A percentile compares a stretch with the other conserved stretches of the same genome.
These are phyloP conservation scores for Tetrahymena thermophila DNA, from an alignment of 73 alveolate species.

Conservation along the genomic window DNA sequence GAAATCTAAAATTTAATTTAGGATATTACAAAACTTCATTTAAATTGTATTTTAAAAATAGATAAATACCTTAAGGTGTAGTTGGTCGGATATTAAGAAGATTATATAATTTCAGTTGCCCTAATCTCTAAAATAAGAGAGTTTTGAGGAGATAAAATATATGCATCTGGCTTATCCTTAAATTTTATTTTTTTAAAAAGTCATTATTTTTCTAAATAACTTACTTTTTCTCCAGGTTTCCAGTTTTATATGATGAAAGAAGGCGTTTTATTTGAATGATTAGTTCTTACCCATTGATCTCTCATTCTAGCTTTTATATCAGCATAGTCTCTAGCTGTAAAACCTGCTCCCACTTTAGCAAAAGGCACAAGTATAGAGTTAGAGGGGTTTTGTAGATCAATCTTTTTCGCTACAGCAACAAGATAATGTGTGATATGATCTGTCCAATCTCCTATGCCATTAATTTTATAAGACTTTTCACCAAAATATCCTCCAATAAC, in stretches of 20 bases:
- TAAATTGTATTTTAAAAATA: too few relatives aligned
- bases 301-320: slow-evolving; percentile 69
- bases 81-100: slow-evolving; percentile 81
- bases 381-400: slow-evolving; percentile 67
- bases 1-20: slow-evolving; percentile 61
- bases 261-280: slow-evolving; percentile 76
- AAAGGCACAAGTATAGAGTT: slow-evolving; percentile 78
- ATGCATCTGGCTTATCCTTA: slow-evolving; percentile 92
- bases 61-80: slow-evolving; percentile 52
- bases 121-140: slow-evolving; percentile 88
- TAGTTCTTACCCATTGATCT: slow-evolving; percentile 54
- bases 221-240: slow-evolving; percentile 66
- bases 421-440: slow-evolving; percentile 86
- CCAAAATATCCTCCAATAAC: slow-evolving; percentile 97
- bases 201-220: not conserved
- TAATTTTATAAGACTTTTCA: slow-evolving; percentile 67
- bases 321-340: slow-evolving; percentile 66
- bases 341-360: slow-evolving; percentile 95
- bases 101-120: slow-evolving; percentile 92
- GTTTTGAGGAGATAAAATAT: slow-evolving; percentile 71
- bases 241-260: slow-evolving; percentile 70
- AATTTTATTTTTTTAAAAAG: not conserved
- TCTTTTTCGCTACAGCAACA: slow-evolving; percentile 72
- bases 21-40: not conserved
- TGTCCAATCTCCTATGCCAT: slow-evolving; percentile 62